Evolutionary conservation across 345 rosid genomes (phyloP), one percentile per base, ranked within the genome.

Genomic region (Excoecaria agallocha): DNA sequence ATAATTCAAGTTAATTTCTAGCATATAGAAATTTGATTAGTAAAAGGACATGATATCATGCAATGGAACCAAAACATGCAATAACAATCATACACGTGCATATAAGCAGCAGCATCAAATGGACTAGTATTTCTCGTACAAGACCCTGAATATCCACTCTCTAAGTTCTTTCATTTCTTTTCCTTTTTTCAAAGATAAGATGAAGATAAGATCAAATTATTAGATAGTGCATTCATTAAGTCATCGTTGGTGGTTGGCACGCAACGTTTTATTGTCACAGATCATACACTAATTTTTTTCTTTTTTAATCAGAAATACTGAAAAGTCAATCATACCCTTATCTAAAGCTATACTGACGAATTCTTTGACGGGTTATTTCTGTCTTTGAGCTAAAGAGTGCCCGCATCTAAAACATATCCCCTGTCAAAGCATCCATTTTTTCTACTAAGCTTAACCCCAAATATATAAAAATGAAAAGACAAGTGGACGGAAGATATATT

Each of bases 171-270:
- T 38, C 16, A 13, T 19, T 41, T 17, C 20, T 1, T 64, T 39
- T 19, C 3, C 10, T 63, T 37, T 38, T 15, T 20, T 13, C 15
- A 25, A 46, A 45, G 69, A 72, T 39, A 55, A 43, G 61, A 59
- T 17, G 1, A 43, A 58, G 69, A 77, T 65, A 74, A 70, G 74
- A 68, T 67, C 10, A 65, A 17, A 12, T 41, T 52, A 25, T 22
- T 1, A 25, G 22, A 19, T 43, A 1, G 30, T 17, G 25, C 57
- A 68, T 72, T 54, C 19, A 48, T 43, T 48, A 56, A 56, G 52
- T 71, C 77, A 39, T 68, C 63, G 57, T 55, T 19, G 17, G 62
- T 55, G 6, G 73, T 68, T 72, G 82, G 73, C 76, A 65, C 66
- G 77, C 80, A 69, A 69, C 49, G 10, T 46, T 49, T n/a, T 10